Percentiles rank a stretch among this genome's conserved stretches.
Conservation (phyloP, 1,139 yeast genomes). For the Sugiyamaella paludigena region DNA sequence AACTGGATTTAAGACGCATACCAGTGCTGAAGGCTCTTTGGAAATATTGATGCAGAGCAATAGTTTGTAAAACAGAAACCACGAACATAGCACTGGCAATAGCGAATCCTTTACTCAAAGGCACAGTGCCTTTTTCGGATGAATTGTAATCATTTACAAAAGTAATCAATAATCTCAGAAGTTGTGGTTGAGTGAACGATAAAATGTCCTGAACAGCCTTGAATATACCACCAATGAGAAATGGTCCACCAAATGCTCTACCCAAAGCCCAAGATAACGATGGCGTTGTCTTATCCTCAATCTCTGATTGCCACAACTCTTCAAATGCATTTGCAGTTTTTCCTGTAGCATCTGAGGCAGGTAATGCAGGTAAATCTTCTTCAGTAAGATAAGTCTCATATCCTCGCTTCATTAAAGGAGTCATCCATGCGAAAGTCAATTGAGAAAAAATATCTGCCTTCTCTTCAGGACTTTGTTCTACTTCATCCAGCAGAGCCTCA, state of each 20-base stretch:
- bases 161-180: conserved; percentile 67
- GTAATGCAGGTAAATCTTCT: conserved; percentile 77
- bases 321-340: conserved; percentile 45
- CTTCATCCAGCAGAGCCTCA: conserved; percentile 43
- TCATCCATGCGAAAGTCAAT: conserved; percentile 89
- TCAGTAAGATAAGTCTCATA: conserved; percentile 70
- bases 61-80: conserved; percentile 80
- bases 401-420: conserved; percentile 83
- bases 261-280: conserved; percentile 64
- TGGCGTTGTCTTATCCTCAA: conserved; percentile 48
- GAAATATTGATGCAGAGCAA: conserved; percentile 87
- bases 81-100: conserved; percentile 81
- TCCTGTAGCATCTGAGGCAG: conserved; percentile 58
- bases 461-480: conserved; percentile 62
- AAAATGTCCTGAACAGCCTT: conserved; percentile 75
- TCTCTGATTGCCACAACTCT: conserved; percentile 57
- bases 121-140: conserved; percentile 40
- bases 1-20: conserved; percentile 79
- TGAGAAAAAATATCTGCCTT: conserved; percentile 77
- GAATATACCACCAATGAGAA: conserved; percentile 70
- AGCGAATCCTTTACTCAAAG: conserved; percentile 77
- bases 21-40: conserved; percentile 86
- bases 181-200: conserved; percentile 87
- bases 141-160: conserved; percentile 74
- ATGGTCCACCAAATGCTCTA: conserved; percentile 68